Percentiles rank a stretch among this genome's conserved stretches.
These are phyloP conservation scores for Penicillium sp. DNA, from an alignment of 2,329 filamentous ascomycete genomes.

Conservation along the genomic window DNA sequence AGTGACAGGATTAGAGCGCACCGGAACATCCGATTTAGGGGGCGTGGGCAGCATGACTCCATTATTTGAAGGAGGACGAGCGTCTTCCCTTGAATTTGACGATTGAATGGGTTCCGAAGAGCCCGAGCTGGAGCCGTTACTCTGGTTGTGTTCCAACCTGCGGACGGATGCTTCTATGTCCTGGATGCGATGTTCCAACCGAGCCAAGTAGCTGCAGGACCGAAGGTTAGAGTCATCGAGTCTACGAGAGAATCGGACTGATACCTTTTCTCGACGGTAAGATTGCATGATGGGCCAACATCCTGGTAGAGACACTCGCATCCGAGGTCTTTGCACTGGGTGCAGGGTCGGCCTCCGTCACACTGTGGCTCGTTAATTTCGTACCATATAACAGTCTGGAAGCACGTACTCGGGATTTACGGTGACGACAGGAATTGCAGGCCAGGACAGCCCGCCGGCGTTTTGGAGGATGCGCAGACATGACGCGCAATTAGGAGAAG, in stretches of 20 bases:
- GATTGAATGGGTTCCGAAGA: neutral
- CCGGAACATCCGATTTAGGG: neutral
- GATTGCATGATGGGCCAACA: slow-evolving; percentile 35
- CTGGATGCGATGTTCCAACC: slow-evolving; percentile 6
- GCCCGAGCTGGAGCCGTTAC: neutral
- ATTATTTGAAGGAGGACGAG: neutral
- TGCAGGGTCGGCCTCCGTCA: slow-evolving; percentile 46
- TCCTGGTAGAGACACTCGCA: slow-evolving; percentile 46
- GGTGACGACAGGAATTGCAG: slow-evolving; percentile 38
- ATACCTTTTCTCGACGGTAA: slow-evolving; percentile 41
- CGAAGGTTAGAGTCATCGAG: neutral
- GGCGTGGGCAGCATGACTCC: neutral
- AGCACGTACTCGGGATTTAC: slow-evolving; percentile 25
- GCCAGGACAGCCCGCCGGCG: slow-evolving; percentile 39
- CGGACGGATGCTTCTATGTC: slow-evolving; percentile 7
- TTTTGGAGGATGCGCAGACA: slow-evolving; percentile 19
- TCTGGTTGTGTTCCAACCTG: slow-evolving; percentile 5
- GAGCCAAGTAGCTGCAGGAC: slow-evolving; percentile 5
- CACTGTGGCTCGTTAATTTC: slow-evolving; percentile 30
- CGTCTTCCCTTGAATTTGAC: neutral
- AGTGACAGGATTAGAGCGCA: neutral
- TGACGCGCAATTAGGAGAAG: neutral
- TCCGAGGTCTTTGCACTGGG: slow-evolving; percentile 41
- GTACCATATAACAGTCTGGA: neutral
- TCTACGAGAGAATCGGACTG: neutral